These are phyloP conservation scores for Trypanosoma melophagium DNA, from an alignment of 208 protist species.

Conservation along the genomic window DNA sequence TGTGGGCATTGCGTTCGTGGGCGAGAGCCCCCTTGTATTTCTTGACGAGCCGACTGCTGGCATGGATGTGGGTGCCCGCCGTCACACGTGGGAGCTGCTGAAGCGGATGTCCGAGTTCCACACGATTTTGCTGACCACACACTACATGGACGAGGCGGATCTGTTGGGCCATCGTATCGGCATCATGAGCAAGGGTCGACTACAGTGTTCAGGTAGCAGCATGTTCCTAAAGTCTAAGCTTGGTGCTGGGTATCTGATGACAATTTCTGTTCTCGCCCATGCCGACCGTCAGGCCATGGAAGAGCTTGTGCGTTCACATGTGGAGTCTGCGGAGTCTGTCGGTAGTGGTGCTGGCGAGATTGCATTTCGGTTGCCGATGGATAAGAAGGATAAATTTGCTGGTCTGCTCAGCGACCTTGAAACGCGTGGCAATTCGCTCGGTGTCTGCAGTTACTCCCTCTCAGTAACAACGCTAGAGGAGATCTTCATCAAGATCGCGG, in stretches of 20 bases:
- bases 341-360: slow-evolving; percentile 45
- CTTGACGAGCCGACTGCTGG: too few relatives aligned
- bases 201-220: slow-evolving; percentile 56
- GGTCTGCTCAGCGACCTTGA: slow-evolving; percentile 10
- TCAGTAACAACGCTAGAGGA: slow-evolving; percentile 60
- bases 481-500: slow-evolving; percentile 58
- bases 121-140: too few relatives aligned
- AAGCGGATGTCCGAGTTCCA: too few relatives aligned
- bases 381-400: background rate
- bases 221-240: slow-evolving; percentile 66
- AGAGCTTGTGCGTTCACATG: slow-evolving; percentile 18
- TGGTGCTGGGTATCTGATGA: slow-evolving; percentile 56
- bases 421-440: slow-evolving; percentile 3
- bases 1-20: too few relatives aligned
- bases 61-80: too few relatives aligned
- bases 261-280: slow-evolving; percentile 37
- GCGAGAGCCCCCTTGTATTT: too few relatives aligned
- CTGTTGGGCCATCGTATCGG: too few relatives aligned
- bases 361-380: slow-evolving; percentile 30
- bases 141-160: too few relatives aligned
- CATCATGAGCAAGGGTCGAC: too few relatives aligned
- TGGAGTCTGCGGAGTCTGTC: slow-evolving; percentile 36
- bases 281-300: slow-evolving; percentile 25
- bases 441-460: slow-evolving; percentile 12
- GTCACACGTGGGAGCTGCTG: too few relatives aligned